Percentiles rank a stretch among this genome's conserved stretches.
These are phyloP conservation scores for Cynanchum wilfordii DNA, from an alignment of 257 asterid genomes.

Conservation along the genomic window DNA sequence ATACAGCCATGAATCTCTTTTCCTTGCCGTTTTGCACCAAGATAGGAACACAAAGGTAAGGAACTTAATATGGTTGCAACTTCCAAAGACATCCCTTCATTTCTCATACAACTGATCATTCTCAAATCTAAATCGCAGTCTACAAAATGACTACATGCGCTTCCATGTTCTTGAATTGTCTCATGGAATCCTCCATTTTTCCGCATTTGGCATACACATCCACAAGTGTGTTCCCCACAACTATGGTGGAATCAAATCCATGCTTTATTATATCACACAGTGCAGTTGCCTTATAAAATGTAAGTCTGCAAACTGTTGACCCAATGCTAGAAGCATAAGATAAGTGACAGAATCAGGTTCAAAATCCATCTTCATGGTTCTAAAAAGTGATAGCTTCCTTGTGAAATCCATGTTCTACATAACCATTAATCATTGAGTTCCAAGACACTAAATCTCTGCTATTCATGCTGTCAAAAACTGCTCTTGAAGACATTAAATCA, in stretches of 20 bases:
- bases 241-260: conserved; percentile 52
- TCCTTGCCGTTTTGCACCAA: conserved; percentile 69
- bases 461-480: conserved; percentile 54
- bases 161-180: conserved; percentile 67
- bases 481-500: conserved; percentile 44
- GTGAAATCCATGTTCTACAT: conserved; percentile 34
- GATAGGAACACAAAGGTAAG: conserved; percentile 60
- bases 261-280: conserved; percentile 49
- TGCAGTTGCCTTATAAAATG: conserved; percentile 49
- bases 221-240: conserved; percentile 62
- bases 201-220: conserved; percentile 73
- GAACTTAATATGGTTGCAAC: conserved; percentile 52
- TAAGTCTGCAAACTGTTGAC: conserved; percentile 29
- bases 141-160: conserved; percentile 44
- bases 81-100: conserved; percentile 53
- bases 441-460: conserved; percentile 69
- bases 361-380: conserved; percentile 40
- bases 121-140: conserved; percentile 50
- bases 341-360: conserved; percentile 63
- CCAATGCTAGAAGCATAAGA: conserved; percentile 48
- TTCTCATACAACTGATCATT: conserved; percentile 66
- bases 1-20: conserved; percentile 79
- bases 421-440: conserved; percentile 69
- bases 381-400: conserved; percentile 55
- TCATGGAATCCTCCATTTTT: conserved; percentile 41